These are phyloP conservation scores for Seiridium cupressi DNA, from an alignment of 2,329 filamentous ascomycete genomes.

Conservation along the genomic window DNA sequence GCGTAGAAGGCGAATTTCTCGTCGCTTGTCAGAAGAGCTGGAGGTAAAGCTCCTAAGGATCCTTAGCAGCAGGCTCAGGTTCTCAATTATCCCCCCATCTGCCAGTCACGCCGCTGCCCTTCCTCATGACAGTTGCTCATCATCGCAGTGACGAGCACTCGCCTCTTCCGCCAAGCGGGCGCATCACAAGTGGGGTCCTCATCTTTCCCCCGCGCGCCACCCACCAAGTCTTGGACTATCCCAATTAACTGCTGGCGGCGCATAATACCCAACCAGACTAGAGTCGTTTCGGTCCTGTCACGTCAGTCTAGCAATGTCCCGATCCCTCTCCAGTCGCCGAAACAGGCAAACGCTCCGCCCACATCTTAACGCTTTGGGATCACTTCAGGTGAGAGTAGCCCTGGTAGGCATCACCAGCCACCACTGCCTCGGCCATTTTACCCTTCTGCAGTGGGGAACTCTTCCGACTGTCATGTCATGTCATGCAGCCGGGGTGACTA, in stretches of 20 bases:
- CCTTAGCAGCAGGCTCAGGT: too few relatives aligned
- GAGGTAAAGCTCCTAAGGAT: background rate
- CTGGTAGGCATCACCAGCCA: background rate
- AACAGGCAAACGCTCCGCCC: background rate
- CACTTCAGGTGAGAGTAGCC: constrained; percentile 1
- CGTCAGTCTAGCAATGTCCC: background rate
- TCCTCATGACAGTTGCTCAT: too few relatives aligned
- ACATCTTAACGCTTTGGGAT: background rate
- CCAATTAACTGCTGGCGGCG: background rate
- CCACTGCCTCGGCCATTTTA: background rate
- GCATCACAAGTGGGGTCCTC: background rate
- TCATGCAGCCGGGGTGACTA: background rate
- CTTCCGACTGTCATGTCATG: background rate
- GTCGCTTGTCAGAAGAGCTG: background rate
- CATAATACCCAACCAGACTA: background rate
- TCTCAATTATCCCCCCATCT: too few relatives aligned
- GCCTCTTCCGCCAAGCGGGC: background rate
- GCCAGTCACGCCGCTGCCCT: too few relatives aligned
- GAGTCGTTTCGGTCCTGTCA: background rate
- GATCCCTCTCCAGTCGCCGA: background rate
- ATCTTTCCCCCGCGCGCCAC: background rate
- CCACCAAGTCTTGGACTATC: background rate
- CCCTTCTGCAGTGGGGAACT: background rate
- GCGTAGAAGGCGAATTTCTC: background rate
- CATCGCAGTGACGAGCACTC: too few relatives aligned